These are phyloP conservation scores for Psidium guajava DNA, from an alignment of 345 rosid genomes.

Conservation along the genomic window DNA sequence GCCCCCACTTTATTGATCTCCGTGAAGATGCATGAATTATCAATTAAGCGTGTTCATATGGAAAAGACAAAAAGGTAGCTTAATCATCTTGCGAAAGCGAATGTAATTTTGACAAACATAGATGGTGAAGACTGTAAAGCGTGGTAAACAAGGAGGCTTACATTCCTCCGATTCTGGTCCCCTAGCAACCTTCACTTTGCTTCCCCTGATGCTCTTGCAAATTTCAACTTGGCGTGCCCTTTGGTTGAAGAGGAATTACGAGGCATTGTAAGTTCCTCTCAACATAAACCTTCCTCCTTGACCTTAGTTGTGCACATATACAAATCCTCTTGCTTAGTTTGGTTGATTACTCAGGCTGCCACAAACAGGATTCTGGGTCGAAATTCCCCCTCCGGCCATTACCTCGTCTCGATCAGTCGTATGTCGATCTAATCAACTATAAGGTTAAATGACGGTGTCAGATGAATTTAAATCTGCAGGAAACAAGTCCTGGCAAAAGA, in stretches of 20 bases:
- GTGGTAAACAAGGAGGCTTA: background rate
- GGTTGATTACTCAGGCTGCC: background rate
- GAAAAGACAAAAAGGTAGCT: background rate
- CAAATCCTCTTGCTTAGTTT: background rate
- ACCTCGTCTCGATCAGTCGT: background rate
- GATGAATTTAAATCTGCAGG: background rate
- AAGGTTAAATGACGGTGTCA: background rate
- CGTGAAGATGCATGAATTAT: background rate
- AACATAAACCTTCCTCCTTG: background rate
- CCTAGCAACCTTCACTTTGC: background rate
- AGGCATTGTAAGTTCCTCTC: slow-evolving; percentile 54
- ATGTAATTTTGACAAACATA: background rate
- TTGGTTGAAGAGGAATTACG: slow-evolving; percentile 56
- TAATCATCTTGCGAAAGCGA: background rate
- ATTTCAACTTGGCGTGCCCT: background rate
- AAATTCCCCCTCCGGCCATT: background rate
- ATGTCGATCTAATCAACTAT: background rate
- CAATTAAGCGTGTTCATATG: background rate
- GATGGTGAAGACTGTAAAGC: background rate
- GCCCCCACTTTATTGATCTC: background rate
- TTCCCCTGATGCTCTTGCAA: background rate
- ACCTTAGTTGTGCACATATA: background rate
- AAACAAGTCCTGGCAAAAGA: background rate
- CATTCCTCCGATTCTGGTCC: background rate
- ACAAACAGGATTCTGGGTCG: background rate